A percentile compares a stretch with the other conserved stretches of the same genome.
phyloP scores from a whole-genome alignment of 1,284 basidiomycete genomes.

The Hypsizygus ulmarius region DNA sequence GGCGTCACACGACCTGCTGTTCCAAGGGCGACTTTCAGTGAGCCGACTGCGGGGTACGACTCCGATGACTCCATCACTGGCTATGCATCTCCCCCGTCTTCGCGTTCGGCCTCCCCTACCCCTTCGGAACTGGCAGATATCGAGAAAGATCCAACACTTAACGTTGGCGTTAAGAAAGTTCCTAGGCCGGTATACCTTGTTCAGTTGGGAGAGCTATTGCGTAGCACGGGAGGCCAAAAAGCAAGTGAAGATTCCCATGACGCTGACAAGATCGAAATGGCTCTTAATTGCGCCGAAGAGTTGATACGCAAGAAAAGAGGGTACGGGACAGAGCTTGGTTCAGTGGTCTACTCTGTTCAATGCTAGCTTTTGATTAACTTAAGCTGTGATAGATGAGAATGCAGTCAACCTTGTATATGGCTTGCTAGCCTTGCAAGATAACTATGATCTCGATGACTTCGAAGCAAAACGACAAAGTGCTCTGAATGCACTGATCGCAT shows the following conservation, averaged over 20 bases:
- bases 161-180: slow-evolving; percentile 63
- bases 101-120: slow-evolving; percentile 77
- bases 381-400: slow-evolving; percentile 70
- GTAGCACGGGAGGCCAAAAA: slow-evolving; percentile 44
- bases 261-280: slow-evolving; percentile 76
- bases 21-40: slow-evolving; percentile 16
- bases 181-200: slow-evolving; percentile 78
- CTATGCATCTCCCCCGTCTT: slow-evolving; percentile 66
- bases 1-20: not conserved
- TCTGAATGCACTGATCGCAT: slow-evolving; percentile 77
- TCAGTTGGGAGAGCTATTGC: slow-evolving; percentile 73
- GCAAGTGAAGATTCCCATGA: slow-evolving; percentile 62
- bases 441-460: slow-evolving; percentile 80
- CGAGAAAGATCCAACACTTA: slow-evolving; percentile 80
- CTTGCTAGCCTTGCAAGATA: slow-evolving; percentile 77
- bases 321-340: slow-evolving; percentile 86
- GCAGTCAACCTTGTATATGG: slow-evolving; percentile 78
- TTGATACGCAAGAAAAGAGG: slow-evolving; percentile 77
- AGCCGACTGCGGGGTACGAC: slow-evolving; percentile 46
- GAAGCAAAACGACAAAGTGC: slow-evolving; percentile 76
- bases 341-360: slow-evolving; percentile 19
- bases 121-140: slow-evolving; percentile 78
- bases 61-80: slow-evolving; percentile 84
- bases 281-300: slow-evolving; percentile 73
- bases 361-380: slow-evolving; percentile 6